phyloP scores from a whole-genome alignment of 2,329 filamentous ascomycete species.

The Zasmidium angulare region DNA sequence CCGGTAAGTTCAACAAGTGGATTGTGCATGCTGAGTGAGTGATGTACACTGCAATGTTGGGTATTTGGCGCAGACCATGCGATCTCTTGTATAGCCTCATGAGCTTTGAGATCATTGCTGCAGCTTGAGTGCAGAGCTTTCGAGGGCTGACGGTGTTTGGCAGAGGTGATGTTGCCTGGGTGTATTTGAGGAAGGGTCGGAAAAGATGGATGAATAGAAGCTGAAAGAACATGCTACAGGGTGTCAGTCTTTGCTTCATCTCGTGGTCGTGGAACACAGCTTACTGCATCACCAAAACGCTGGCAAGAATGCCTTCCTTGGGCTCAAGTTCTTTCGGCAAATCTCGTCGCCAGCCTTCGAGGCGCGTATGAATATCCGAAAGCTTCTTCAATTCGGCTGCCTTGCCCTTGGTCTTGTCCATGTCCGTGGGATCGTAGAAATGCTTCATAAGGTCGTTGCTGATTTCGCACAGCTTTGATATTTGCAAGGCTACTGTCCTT shows the following conservation, averaged over 20 bases:
- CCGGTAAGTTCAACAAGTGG: conserved; percentile 86
- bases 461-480: conserved; percentile 85
- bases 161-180: conserved; percentile 74
- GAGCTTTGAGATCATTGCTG: conserved; percentile 87
- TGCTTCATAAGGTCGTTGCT: conserved; percentile 84
- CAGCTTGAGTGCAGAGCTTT: conserved; percentile 86
- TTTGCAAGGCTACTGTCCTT: conserved; percentile 75
- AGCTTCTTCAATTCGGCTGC: conserved; percentile 86
- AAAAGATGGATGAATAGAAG: conserved; percentile 94
- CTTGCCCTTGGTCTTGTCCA: conserved; percentile 66
- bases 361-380: conserved; percentile 82
- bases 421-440: conserved; percentile 80
- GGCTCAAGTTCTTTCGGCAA: conserved; percentile 85
- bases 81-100: conserved; percentile 90
- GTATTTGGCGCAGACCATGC: conserved; percentile 88
- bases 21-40: conserved; percentile 92
- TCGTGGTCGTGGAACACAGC: conserved; percentile 39
- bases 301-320: conserved; percentile 83
- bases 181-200: conserved; percentile 90
- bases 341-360: conserved; percentile 85
- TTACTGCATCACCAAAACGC: conserved; percentile 83
- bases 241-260: not conserved
- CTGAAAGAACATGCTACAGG: conserved; percentile 89
- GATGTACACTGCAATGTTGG: conserved; percentile 96
- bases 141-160: conserved; percentile 86